Conservation (phyloP, 768 basidiomycete genomes). For the Amanita brunnescens region DNA sequence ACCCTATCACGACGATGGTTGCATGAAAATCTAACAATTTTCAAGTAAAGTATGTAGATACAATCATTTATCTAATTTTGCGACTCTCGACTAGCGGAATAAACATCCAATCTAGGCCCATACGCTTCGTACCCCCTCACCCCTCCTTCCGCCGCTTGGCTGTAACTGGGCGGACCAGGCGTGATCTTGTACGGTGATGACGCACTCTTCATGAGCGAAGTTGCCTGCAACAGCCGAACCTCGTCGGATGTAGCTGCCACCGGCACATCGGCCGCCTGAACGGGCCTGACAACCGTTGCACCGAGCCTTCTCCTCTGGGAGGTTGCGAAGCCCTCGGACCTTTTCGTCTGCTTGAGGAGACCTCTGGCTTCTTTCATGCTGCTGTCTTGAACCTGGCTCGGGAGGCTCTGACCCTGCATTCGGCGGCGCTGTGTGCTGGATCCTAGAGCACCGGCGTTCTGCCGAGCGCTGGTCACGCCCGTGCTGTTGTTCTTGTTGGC, state of each 20-base stretch:
- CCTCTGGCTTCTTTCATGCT: slow-evolving; percentile 3
- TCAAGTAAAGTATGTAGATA: not conserved
- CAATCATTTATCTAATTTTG: not conserved
- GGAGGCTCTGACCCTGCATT: not conserved
- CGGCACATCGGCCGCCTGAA: not conserved
- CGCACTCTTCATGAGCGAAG: slow-evolving; percentile 22
- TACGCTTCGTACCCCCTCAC: not conserved
- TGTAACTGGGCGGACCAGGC: slow-evolving; percentile 21
- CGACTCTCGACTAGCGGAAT: not conserved
- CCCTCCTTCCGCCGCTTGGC: not conserved
- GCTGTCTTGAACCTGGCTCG: too few relatives aligned
- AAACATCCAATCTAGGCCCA: slow-evolving; percentile 4
- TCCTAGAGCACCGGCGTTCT: not conserved
- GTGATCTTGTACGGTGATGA: slow-evolving; percentile 19
- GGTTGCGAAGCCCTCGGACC: slow-evolving; percentile 1
- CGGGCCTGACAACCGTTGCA: not conserved
- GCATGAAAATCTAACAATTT: not conserved
- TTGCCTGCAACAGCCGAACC: slow-evolving; percentile 16
- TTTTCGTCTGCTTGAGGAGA: not conserved
- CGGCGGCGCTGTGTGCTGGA: not conserved
- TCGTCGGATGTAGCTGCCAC: not conserved
- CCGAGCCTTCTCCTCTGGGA: not conserved
- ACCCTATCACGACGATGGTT: not conserved
- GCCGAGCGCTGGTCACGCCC: not conserved
- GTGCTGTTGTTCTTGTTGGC: not conserved